Conservation (phyloP, 2,329 filamentous ascomycete species). For the Chalara sp. region DNA sequence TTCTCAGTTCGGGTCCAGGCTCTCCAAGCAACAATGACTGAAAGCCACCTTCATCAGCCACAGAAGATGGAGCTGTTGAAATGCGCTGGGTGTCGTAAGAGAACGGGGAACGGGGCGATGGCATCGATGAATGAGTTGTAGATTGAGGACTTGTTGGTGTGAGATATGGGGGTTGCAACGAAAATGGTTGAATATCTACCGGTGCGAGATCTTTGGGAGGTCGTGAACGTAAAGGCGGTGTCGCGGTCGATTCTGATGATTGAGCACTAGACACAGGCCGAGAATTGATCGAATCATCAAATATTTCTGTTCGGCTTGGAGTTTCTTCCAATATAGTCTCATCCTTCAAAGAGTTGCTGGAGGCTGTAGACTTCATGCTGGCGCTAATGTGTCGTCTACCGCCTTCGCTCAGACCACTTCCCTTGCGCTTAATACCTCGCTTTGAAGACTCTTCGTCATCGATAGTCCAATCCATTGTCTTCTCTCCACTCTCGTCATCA, state of each 20-base stretch:
- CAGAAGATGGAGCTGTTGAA: conserved; percentile 68
- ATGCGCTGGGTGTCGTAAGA: conserved; percentile 66
- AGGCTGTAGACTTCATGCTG: conserved; percentile 39
- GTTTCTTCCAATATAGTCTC: conserved; percentile 44
- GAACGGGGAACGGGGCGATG: conserved; percentile 63
- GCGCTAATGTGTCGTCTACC: conserved; percentile 29
- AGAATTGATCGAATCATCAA: conserved; percentile 31
- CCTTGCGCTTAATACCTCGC: conserved; percentile 34
- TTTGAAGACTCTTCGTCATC: conserved; percentile 27
- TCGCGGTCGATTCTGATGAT: conserved; percentile 28
- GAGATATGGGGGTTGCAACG: conserved; percentile 35
- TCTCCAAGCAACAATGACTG: conserved; percentile 68
- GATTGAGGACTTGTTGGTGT: conserved; percentile 58
- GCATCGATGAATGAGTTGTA: conserved; percentile 45
- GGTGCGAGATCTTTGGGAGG: conserved; percentile 38
- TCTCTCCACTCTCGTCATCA: conserved; percentile 31
- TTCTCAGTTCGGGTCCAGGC: conserved; percentile 62
- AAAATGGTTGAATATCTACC: conserved; percentile 41
- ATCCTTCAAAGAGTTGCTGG: conserved; percentile 44
- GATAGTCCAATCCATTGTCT: conserved; percentile 33
- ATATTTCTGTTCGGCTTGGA: conserved; percentile 31
- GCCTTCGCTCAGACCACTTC: conserved; percentile 39
- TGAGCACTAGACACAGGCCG: conserved; percentile 25
- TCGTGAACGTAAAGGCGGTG: conserved; percentile 22
- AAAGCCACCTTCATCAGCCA: conserved; percentile 64